phyloP scores from a whole-genome alignment of 2,329 filamentous ascomycete species.

The Davidsoniella australis region DNA sequence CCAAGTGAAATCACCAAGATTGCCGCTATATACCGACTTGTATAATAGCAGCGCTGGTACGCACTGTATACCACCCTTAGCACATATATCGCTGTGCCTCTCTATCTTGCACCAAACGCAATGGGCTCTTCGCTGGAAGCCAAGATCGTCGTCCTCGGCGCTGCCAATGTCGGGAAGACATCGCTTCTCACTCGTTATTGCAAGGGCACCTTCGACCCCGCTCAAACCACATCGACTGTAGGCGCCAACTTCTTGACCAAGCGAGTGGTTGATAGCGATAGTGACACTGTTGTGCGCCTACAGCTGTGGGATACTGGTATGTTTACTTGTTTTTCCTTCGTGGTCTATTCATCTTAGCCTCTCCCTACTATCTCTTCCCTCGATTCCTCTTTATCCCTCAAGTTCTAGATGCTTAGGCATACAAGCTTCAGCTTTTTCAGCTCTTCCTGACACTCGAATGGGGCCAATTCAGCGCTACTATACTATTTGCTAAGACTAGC shows the following conservation, averaged over 20 bases:
- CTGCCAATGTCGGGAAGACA: conserved; percentile 66
- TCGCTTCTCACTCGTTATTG: conserved; percentile 61
- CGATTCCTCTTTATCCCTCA: conserved; percentile 7
- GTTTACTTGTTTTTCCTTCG: conserved; percentile 12
- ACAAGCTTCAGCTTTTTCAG: conserved; percentile 6
- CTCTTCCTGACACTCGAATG: background rate
- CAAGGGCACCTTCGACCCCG: conserved; percentile 51
- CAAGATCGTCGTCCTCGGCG: conserved; percentile 66
- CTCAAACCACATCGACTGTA: conserved; percentile 52
- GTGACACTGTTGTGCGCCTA: conserved; percentile 71
- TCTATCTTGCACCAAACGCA: background rate
- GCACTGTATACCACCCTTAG: too few species aligned
- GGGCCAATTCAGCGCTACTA: background rate
- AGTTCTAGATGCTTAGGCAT: too few species aligned
- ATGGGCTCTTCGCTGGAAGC: conserved; percentile 51
- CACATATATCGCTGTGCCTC: background rate
- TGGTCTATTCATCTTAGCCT: conserved; percentile 8
- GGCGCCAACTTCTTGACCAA: conserved; percentile 69
- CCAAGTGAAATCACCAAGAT: too few species aligned
- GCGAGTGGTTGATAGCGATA: conserved; percentile 65
- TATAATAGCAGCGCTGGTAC: background rate
- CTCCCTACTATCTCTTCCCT: background rate
- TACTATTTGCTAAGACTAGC: background rate
- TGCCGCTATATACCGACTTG: too few species aligned
- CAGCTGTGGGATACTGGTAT: conserved; percentile 88